Evolutionary conservation across 1,139 yeast genomes (phyloP), one percentile per base, ranked within the genome.

Genomic region (Nakaseomyces nivariensis): DNA sequence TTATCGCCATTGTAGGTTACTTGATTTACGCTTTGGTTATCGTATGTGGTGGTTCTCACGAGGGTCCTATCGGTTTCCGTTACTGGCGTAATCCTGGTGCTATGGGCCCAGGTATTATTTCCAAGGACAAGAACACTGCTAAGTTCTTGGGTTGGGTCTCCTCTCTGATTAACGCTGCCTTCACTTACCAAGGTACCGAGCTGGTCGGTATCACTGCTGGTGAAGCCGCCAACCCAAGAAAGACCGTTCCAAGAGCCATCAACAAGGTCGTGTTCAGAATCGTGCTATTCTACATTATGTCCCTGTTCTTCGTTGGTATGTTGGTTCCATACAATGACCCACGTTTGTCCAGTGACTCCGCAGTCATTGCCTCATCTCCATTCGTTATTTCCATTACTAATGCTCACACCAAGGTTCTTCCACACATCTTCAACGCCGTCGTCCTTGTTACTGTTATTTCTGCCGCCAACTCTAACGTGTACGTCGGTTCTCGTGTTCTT

Each of bases 131-230:
- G 38, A 55, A 57, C 9, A 72, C 75, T 59, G 85, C 73, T 49
- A 72, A 84, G 62, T 82, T 84, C 61, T 59, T 76, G 34, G 82
- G 82, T 38, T 81, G 84, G 72, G 74, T 81, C 50, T 70, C 78
- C 7, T 76, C 85, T 34, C 71, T 82, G 57, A 74, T 81, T 53
- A 79, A 81, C 54, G 88, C 94, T 13, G 88, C 85, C 4, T 85
- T 85, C 66, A 87, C 92, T 29, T 85, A 75, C 64, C 78, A 81
- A 58, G 94, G 94, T 61, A 81, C 90, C 5, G 95, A 85, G 67
- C 72, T 84, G 60, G 78, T 78, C 45, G 82, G 81, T 63, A 79
- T 85, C 61, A 79, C 90, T 5, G 86, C 87, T 56, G 88, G 88
- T 64, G 95, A 85, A 70, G 81, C 89, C 50, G 75, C 77, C 52